Conservation (phyloP, 805 yeast genomes). For the Novakomyces olei region DNA sequence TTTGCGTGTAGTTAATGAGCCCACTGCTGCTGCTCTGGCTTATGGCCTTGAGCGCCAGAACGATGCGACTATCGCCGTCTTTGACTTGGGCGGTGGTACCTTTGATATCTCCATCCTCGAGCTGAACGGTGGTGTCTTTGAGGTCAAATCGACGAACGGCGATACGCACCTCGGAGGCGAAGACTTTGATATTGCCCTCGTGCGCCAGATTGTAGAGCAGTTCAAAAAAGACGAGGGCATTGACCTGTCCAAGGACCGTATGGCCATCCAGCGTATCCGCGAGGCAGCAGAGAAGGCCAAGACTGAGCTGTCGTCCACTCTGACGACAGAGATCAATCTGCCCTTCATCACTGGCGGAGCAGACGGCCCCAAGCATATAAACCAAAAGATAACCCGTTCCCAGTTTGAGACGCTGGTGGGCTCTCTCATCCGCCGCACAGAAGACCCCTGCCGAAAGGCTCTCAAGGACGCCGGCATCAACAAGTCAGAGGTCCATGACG, state of each 20-base stretch:
- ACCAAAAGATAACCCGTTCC: slow-evolving; percentile 42
- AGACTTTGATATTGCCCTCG: slow-evolving; percentile 71
- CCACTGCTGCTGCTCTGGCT: slow-evolving; percentile 85
- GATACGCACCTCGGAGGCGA: slow-evolving; percentile 88
- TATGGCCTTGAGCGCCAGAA: slow-evolving; percentile 70
- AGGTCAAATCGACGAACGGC: slow-evolving; percentile 94
- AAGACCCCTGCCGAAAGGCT: slow-evolving; percentile 62
- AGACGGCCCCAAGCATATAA: slow-evolving; percentile 57
- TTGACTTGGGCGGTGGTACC: slow-evolving; percentile 98
- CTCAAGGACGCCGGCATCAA: slow-evolving; percentile 55
- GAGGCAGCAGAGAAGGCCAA: slow-evolving; percentile 81
- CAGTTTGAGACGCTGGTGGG: slow-evolving; percentile 47
- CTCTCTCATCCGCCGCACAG: slow-evolving; percentile 46
- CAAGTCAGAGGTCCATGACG: slow-evolving; percentile 50
- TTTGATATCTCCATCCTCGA: slow-evolving; percentile 91
- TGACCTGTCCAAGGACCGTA: slow-evolving; percentile 40
- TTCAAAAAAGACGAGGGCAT: slow-evolving; percentile 57
- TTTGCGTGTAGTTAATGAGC: slow-evolving; percentile 74
- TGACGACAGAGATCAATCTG: slow-evolving; percentile 50
- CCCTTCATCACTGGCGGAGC: slow-evolving; percentile 81
- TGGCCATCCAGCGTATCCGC: slow-evolving; percentile 69
- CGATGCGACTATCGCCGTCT: slow-evolving; percentile 74
- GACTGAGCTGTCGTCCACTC: slow-evolving; percentile 60
- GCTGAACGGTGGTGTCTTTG: slow-evolving; percentile 93
- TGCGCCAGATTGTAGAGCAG: slow-evolving; percentile 57